These are phyloP conservation scores for Erucastrum elatum DNA, from an alignment of 345 rosid genomes.

Conservation along the genomic window DNA sequence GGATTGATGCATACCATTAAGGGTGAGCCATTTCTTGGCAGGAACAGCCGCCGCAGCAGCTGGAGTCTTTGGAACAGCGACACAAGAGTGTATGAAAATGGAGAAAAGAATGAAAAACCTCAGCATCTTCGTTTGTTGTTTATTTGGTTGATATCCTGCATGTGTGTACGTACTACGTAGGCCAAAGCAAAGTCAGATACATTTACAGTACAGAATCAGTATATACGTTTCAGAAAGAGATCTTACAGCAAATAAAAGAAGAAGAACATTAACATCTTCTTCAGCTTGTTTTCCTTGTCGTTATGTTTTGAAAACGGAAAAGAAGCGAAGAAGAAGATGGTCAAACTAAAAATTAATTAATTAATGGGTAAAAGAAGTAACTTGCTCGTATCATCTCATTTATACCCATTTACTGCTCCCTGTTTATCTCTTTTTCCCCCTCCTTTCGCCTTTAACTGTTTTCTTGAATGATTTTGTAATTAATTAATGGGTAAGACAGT, in stretches of 20 bases:
- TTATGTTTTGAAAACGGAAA: constrained; percentile 4
- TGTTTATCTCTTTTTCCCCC: constrained; percentile 24
- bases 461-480: background rate
- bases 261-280: constrained; percentile 31
- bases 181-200: background rate
- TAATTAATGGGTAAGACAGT: too few species aligned
- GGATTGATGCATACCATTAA: background rate
- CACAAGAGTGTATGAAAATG: constrained; percentile 45
- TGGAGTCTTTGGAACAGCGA: constrained; percentile 29
- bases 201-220: background rate
- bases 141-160: constrained; percentile 27
- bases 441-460: constrained; percentile 32
- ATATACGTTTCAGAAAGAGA: background rate
- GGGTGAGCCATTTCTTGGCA: constrained; percentile 59
- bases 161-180: constrained; percentile 14
- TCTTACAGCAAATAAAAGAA: constrained; percentile 20
- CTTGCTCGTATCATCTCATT: constrained; percentile 31
- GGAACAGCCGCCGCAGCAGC: constrained; percentile 14
- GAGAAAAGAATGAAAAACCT: constrained; percentile 47
- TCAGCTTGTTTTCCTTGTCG: constrained; percentile 23
- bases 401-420: constrained; percentile 29
- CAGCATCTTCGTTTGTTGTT: constrained; percentile 45
- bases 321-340: constrained; percentile 23
- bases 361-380: constrained; percentile 28
- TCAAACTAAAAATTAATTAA: constrained; percentile 12